Base-by-base conservation (phyloP, 345 rosid species). In the Populus tremula region DNA sequence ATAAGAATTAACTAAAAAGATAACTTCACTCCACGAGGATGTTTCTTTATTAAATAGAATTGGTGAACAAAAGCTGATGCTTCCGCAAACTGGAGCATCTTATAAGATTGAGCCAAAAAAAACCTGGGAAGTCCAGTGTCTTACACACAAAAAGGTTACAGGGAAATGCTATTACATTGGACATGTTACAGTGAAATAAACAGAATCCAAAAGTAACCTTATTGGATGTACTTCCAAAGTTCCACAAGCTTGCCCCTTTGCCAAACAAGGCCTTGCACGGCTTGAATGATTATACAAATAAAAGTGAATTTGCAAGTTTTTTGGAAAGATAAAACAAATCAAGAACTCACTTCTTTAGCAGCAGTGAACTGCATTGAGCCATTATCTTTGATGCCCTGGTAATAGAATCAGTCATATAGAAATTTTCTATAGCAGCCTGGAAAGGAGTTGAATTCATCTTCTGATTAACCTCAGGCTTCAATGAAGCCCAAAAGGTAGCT, bases 371-470 rank as follows among this genome's bases (percentile, higher is more conserved):
- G 93, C 98, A 96, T 81, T 91, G 98, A 1, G 99, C 97, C 99
- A 96, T 96, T 80, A 90, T 92, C 89, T 94, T 96, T 6, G 98
- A 96, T 31, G 99, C 98, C 84, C 99, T 90, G 67, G 97, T 96
- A 71, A 96, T 96, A 14, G 98, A 73, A 78, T 96, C 89, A 1
- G 99, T 96, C 98, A 92, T 94, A 85, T 94, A 96, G 85, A 94
- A 96, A 61, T 94, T 96, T 78, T 94, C 93, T 1, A 94, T 79
- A 8, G 82, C 90, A 2, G 82, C 33, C 38, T 81, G 81, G 87
- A 94, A 96, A 6, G 94, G 94, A 0, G 88, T 77, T 25, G 69
- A 63, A 77, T 90, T 90, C 83, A 91, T 76, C 81, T 87, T 80
- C 66, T 80, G 73, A 47, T 82, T 80, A 41, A 79, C 73, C 35